Percentiles rank a stretch among this genome's conserved stretches.
Conservation (phyloP, 306 rosid genomes). For the Canavalia gladiata region DNA sequence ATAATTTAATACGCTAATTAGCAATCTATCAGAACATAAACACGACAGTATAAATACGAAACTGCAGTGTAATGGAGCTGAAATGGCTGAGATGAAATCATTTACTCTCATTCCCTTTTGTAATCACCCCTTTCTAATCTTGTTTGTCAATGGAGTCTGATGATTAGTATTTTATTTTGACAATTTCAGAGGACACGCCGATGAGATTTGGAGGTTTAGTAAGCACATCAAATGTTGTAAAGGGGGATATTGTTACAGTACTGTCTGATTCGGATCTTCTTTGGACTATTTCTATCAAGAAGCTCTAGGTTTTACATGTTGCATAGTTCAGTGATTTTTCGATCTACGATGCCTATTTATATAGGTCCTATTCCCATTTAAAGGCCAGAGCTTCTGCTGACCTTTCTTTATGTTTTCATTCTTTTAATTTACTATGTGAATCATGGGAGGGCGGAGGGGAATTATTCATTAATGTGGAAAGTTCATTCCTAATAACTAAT, state of each 20-base stretch:
- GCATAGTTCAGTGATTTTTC: constrained; percentile 14
- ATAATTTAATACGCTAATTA: background rate
- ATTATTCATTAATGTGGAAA: constrained; percentile 41
- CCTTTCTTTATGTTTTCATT: constrained; percentile 29
- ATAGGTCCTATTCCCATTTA: constrained; percentile 35
- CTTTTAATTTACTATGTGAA: constrained; percentile 5
- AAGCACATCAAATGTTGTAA: constrained; percentile 85
- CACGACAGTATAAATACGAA: background rate
- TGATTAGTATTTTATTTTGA: constrained; percentile 32
- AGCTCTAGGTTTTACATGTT: constrained; percentile 52
- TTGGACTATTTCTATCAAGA: constrained; percentile 89
- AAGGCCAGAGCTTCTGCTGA: constrained; percentile 40
- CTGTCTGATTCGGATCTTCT: constrained; percentile 93
- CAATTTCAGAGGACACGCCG: constrained; percentile 70
- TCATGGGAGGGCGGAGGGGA: constrained; percentile 37
- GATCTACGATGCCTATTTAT: constrained; percentile 9
- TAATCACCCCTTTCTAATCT: background rate
- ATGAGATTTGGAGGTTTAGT: constrained; percentile 91
- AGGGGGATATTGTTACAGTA: constrained; percentile 75
- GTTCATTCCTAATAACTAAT: constrained; percentile 27
- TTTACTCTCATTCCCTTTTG: background rate
- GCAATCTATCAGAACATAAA: constrained; percentile 25
- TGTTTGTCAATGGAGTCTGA: constrained; percentile 36
- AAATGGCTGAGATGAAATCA: constrained; percentile 28
- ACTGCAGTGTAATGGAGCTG: constrained; percentile 18